These are phyloP conservation scores for Paramecium primaurelia DNA, from an alignment of 73 alveolate genomes.

Conservation along the genomic window DNA sequence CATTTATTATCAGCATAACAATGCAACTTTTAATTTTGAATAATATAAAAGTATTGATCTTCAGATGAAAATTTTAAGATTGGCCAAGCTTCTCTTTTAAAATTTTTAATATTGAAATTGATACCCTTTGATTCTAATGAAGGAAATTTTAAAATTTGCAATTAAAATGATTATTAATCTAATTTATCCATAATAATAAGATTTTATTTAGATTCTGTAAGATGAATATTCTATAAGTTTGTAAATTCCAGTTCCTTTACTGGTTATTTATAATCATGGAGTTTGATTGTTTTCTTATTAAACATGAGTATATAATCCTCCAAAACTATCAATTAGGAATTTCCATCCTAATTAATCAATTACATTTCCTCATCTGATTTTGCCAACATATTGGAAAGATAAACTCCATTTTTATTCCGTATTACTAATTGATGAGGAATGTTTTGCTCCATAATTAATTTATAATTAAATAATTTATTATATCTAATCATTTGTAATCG, in stretches of 20 bases:
- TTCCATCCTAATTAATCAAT: background rate
- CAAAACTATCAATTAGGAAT: background rate
- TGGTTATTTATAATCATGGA: background rate
- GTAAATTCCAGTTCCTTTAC: background rate
- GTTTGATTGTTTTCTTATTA: background rate
- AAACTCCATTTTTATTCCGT: background rate
- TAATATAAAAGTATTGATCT: background rate
- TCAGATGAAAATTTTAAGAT: background rate
- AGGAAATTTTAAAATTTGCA: background rate
- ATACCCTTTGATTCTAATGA: background rate
- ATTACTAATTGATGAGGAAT: conserved; percentile 16
- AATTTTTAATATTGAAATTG: background rate
- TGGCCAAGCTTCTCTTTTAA: conserved; percentile 19
- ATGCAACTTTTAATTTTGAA: background rate
- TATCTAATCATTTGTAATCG: background rate
- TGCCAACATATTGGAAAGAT: background rate
- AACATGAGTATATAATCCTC: background rate
- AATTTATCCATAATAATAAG: background rate
- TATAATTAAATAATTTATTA: background rate
- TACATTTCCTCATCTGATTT: conserved; percentile 21
- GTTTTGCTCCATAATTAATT: conserved; percentile 18
- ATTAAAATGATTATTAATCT: background rate
- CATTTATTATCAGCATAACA: background rate
- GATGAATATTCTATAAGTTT: background rate
- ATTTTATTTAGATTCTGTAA: background rate